phyloP scores from a whole-genome alignment of 306 rosid species.

The apple (Malus domestica) region DNA sequence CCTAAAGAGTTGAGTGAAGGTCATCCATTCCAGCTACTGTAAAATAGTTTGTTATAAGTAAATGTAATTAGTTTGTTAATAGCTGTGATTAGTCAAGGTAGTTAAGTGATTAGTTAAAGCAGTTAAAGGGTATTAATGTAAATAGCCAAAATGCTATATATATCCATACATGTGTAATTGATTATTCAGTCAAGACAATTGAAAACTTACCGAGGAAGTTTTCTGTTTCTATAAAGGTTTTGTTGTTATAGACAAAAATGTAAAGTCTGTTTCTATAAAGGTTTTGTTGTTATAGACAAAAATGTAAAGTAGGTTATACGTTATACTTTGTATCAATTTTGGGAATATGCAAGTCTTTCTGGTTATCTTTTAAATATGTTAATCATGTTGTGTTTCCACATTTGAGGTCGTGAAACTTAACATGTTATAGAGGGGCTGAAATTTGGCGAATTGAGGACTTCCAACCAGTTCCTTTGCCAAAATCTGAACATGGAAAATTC shows the following conservation, averaged over 20 bases:
- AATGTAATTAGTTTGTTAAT: too few relatives aligned
- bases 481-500: slow-evolving; percentile 94
- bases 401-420: slow-evolving; percentile 51
- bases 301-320: background rate
- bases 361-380: slow-evolving; percentile 1
- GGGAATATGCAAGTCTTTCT: slow-evolving; percentile 3
- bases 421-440: slow-evolving; percentile 76
- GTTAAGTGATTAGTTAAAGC: too few relatives aligned
- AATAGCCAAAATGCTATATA: too few relatives aligned
- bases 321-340: slow-evolving; percentile 1
- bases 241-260: background rate
- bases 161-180: too few relatives aligned
- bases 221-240: too few relatives aligned
- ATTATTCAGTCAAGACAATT: too few relatives aligned
- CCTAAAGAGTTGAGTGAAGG: too few relatives aligned
- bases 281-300: background rate
- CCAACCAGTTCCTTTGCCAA: slow-evolving; percentile 84
- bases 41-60: too few relatives aligned
- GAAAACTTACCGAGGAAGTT: too few relatives aligned
- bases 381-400: slow-evolving; percentile 5
- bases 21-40: too few relatives aligned
- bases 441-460: slow-evolving; percentile 99
- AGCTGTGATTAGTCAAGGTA: too few relatives aligned
- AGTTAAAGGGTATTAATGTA: too few relatives aligned
- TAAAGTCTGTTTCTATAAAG: background rate